Conservation (phyloP, 306 rosid species). For the Ceratonia siliqua region DNA sequence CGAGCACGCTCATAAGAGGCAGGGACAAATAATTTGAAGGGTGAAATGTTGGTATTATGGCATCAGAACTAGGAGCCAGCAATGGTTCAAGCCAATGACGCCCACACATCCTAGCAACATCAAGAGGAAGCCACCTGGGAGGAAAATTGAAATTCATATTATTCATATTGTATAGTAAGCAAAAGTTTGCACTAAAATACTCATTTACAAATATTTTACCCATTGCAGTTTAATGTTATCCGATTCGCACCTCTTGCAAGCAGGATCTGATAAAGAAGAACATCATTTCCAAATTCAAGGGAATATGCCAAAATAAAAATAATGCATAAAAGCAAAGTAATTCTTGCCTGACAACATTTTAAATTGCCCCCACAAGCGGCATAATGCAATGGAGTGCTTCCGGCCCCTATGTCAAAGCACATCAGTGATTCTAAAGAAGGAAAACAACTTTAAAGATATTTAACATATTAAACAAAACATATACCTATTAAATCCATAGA, state of each 20-base stretch:
- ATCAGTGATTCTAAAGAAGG: slow-evolving; percentile 14
- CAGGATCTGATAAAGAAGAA: slow-evolving; percentile 68
- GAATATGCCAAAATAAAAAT: slow-evolving; percentile 5
- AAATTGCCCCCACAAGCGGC: slow-evolving; percentile 99
- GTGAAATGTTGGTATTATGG: slow-evolving; percentile 57
- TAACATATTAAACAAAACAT: slow-evolving; percentile 9
- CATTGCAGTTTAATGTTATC: slow-evolving; percentile 84
- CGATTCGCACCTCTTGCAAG: slow-evolving; percentile 83
- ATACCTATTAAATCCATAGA: slow-evolving; percentile 95
- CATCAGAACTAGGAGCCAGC: slow-evolving; percentile 71
- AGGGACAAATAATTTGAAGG: slow-evolving; percentile 71
- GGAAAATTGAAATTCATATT: slow-evolving; percentile 28
- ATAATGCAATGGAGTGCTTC: slow-evolving; percentile 97
- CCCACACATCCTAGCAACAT: slow-evolving; percentile 97
- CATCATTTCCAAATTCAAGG: slow-evolving; percentile 26
- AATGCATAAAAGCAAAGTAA: slow-evolving; percentile 10
- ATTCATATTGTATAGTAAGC: slow-evolving; percentile 22
- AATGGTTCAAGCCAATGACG: slow-evolving; percentile 94
- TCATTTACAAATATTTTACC: slow-evolving; percentile 51
- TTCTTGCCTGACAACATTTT: slow-evolving; percentile 94
- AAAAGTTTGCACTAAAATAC: slow-evolving; percentile 2
- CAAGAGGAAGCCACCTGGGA: slow-evolving; percentile 93
- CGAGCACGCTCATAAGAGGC: slow-evolving; percentile 89
- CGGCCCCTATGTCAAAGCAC: slow-evolving; percentile 68
- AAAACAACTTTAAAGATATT: slow-evolving; percentile 24